Base-by-base conservation (phyloP, 345 rosid species). In the Pistacia atlantica region DNA sequence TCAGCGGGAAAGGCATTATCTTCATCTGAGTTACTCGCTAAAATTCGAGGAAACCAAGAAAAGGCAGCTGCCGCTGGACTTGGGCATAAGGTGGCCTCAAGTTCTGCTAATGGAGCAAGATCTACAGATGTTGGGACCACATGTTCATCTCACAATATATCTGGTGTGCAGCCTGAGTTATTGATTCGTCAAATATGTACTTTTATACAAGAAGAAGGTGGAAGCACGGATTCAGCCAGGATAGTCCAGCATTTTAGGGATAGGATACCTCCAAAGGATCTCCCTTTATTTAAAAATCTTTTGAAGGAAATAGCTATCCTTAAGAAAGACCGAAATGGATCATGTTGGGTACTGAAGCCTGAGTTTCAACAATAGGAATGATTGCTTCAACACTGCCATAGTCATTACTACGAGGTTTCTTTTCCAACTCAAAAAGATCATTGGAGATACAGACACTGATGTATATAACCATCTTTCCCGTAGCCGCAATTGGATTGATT, bases 1-100 rank as follows among this genome's bases (percentile, higher is more conserved):
- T 80, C 93, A 49, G 87, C 99, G 2, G 98, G 97, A 25, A 92
- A 88, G 87, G 97, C 95, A 67, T 78, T 93, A 45, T 86, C 99
- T 75, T 93, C 99, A 4, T 87, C 93, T 45, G 95, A 96, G 72
- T 77, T 96, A 78, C 88, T 96, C 31, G 87, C 92, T 58, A 89
- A 78, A 86, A 96, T 96, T 76, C 93, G 85, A 49, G 95, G 93
- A 76, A 92, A 81, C 81, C 89, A 86, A 83, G 96, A 88, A 69
- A 80, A 81, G 79, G 97, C 98, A 35, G 80, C 82, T 58, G 90
- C 89, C 58, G 93, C 90, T 31, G 99, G 90, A 61, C 80, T 80
- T 54, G 93, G 86, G 69, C 86, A 69, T 31, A 81, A 82, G 67
- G 69, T 77, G 65, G 77, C 84, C 14, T 80, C 90, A 58, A 81